These are phyloP conservation scores for Tolypocladium nubicola DNA, from an alignment of 2,329 filamentous ascomycete species.

Conservation along the genomic window DNA sequence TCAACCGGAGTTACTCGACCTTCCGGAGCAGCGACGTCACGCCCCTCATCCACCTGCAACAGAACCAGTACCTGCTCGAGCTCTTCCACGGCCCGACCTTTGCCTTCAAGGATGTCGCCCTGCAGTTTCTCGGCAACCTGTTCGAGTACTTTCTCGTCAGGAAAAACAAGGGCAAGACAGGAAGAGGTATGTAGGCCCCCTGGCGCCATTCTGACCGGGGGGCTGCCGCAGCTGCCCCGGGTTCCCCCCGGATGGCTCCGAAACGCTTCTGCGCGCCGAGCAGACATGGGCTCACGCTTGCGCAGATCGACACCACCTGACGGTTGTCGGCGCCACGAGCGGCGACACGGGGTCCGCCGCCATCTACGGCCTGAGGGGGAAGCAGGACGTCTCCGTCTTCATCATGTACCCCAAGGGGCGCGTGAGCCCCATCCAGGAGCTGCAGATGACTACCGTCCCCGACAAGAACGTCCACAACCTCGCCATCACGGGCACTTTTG, in stretches of 20 bases:
- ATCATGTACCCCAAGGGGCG: conserved; percentile 89
- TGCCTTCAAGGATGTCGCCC: conserved; percentile 91
- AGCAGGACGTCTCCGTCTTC: conserved; percentile 94
- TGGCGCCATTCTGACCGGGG: neutral
- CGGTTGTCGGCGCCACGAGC: conserved; percentile 77
- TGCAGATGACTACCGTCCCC: conserved; percentile 91
- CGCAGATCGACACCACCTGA: conserved; percentile 64
- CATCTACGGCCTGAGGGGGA: conserved; percentile 88
- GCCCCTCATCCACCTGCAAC: conserved; percentile 61
- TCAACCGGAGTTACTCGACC: conserved; percentile 76
- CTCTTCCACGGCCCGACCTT: conserved; percentile 95
- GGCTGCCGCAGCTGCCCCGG: neutral
- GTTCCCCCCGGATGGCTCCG: neutral
- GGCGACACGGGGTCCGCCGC: conserved; percentile 89
- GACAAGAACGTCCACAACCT: conserved; percentile 91
- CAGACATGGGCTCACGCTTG: conserved; percentile 9
- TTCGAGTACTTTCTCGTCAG: conserved; percentile 80
- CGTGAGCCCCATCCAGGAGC: conserved; percentile 85
- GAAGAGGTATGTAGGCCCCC: conserved; percentile 28
- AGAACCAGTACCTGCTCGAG: conserved; percentile 80
- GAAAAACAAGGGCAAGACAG: conserved; percentile 59
- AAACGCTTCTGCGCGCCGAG: neutral
- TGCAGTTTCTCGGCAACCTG: conserved; percentile 93
- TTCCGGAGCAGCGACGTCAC: conserved; percentile 74
- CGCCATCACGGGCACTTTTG: conserved; percentile 81